A percentile compares a stretch with the other conserved stretches of the same genome.
phyloP scores from a whole-genome alignment of 1,284 basidiomycete genomes.

The Marasmius sp. region DNA sequence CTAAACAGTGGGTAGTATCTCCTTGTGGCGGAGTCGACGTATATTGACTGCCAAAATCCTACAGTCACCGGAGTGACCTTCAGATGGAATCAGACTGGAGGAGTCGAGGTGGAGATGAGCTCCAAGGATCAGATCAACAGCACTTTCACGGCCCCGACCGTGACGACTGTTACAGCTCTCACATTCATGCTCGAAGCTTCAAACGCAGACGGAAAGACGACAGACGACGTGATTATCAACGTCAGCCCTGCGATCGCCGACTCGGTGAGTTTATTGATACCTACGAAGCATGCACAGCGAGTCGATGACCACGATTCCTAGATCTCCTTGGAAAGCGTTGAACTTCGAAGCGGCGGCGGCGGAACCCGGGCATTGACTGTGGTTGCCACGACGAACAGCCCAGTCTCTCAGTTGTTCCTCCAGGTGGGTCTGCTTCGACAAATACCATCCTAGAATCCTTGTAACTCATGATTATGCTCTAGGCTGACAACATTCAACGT shows the following conservation, averaged over 20 bases:
- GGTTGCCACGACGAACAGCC: constrained; percentile 11
- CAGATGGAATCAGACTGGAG: constrained; percentile 14
- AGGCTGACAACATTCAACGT: constrained; percentile 3
- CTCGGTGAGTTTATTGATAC: constrained; percentile 3
- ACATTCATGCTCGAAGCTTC: constrained; percentile 10
- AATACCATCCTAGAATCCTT: background rate
- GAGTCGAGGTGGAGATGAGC: constrained; percentile 4
- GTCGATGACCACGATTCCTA: background rate
- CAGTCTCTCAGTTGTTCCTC: constrained; percentile 11
- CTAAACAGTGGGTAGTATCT: background rate
- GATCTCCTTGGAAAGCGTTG: constrained; percentile 16
- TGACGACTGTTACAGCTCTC: constrained; percentile 6
- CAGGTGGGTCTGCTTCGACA: constrained; percentile 8
- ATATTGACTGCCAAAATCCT: background rate
- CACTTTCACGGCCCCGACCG: constrained; percentile 14
- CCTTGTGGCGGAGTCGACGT: background rate
- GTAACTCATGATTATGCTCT: no score
- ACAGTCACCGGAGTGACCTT: constrained; percentile 3
- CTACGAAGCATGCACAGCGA: background rate
- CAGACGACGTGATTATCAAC: constrained; percentile 12
- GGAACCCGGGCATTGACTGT: constrained; percentile 17
- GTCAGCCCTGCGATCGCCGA: constrained; percentile 15
- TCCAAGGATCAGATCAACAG: constrained; percentile 4
- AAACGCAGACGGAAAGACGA: constrained; percentile 9
- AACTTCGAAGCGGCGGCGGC: constrained; percentile 14